phyloP scores from a whole-genome alignment of 2,329 filamentous ascomycete genomes.

The Nemania abortiva region DNA sequence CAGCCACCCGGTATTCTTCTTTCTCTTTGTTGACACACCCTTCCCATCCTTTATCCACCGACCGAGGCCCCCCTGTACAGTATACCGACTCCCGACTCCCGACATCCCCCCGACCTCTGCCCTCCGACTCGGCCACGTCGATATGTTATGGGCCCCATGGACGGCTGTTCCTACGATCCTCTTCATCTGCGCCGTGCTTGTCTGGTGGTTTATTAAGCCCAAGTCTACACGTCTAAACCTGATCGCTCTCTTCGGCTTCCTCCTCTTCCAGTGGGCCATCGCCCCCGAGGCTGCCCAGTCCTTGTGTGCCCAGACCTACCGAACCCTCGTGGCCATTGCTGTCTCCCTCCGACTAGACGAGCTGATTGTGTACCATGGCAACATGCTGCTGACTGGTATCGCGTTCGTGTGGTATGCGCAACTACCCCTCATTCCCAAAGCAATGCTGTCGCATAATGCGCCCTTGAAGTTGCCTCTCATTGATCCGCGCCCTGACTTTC shows the following conservation, averaged over 20 bases:
- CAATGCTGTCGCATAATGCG: constrained; percentile 12
- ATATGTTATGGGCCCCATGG: constrained; percentile 65
- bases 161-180: constrained; percentile 60
- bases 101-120: constrained; percentile 14
- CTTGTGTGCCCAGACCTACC: constrained; percentile 53
- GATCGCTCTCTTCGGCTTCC: constrained; percentile 56
- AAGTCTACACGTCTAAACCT: constrained; percentile 58
- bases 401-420: constrained; percentile 65
- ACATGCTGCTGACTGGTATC: constrained; percentile 66
- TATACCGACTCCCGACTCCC: constrained; percentile 14
- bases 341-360: constrained; percentile 60
- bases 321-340: constrained; percentile 52
- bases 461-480: constrained; percentile 20
- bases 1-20: constrained; percentile 6
- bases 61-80: constrained; percentile 4
- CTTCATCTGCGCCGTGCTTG: constrained; percentile 57
- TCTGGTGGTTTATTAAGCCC: constrained; percentile 61
- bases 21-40: constrained; percentile 28
- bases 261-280: constrained; percentile 58
- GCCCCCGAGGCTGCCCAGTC: constrained; percentile 57
- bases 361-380: constrained; percentile 62
- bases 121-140: constrained; percentile 52
- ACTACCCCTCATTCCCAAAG: constrained; percentile 14
- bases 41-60: constrained; percentile 19
- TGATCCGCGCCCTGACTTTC: constrained; percentile 30